Evolutionary conservation across 2,329 filamentous ascomycete genomes (phyloP), one percentile per base, ranked within the genome.

Genomic region (Fusarium continuum): DNA sequence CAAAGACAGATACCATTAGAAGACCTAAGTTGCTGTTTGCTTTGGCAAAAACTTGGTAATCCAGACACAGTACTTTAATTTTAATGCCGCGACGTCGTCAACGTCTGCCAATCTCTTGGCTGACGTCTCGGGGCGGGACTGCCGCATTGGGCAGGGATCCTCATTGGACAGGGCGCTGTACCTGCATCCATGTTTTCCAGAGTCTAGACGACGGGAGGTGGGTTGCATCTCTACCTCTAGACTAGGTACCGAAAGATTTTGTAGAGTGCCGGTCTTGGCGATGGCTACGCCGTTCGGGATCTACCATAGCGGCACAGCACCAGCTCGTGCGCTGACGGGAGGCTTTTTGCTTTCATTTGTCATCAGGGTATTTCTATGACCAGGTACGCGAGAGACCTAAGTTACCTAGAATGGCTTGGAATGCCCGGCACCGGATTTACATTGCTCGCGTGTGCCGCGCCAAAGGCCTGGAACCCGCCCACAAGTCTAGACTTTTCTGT

Each of bases 91-190:
- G 8, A 19, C 11, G 20, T 17, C 34, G 23, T 19, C 39, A 35
- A 57, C 41, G 41, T 35, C 32, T 39, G 50, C 53, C 39, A 48
- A 48, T 53, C 11, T 58, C 55, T 58, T 58, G 55, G 55, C 55
- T 58, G 55, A 58, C 55, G 55, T 58, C 25, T 26, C 10, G 4
- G 2, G 11, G 19, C 49, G 38, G 38, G 8, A 16, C 26, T 16
- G 22, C 41, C 31, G 31, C 31, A 20, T 11, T 23, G 4, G 44
- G 55, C 13, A 52, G 10, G 44, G 55, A 52, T 58, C 13, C 14
- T 29, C 11, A 29, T 29, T 29, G 28, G 28, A 29, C 11, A 19
- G 23, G 28, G 32, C n/a, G n/a, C n/a, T n/a, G 55, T 58, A 52
- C 55, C 55, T 59, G 55, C 55, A 59, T 52, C n/a, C n/a, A n/a